Conservation (phyloP, 1,139 yeast species). For the Saccharomyces pastorianus region DNA sequence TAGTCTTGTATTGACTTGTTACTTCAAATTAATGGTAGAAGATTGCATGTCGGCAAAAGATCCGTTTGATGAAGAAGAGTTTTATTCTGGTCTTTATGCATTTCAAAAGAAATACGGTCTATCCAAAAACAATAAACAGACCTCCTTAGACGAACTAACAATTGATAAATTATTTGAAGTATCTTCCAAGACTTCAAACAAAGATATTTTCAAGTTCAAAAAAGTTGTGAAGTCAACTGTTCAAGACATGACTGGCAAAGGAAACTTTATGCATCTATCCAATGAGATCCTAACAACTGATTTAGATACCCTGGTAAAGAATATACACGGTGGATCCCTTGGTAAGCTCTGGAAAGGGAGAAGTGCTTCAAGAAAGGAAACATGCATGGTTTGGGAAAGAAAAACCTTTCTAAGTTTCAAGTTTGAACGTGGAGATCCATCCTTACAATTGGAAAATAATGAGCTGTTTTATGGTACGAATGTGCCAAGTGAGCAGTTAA, state of each 20-base stretch:
- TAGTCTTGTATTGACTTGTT: slow-evolving; percentile 60
- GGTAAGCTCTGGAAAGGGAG: slow-evolving; percentile 44
- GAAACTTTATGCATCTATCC: slow-evolving; percentile 34
- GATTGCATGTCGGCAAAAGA: slow-evolving; percentile 81
- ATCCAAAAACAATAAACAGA: slow-evolving; percentile 35
- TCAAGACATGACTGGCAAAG: slow-evolving; percentile 49
- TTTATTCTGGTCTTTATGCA: slow-evolving; percentile 51
- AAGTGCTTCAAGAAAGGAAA: slow-evolving; percentile 30
- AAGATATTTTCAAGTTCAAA: slow-evolving; percentile 54
- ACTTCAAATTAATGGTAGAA: slow-evolving; percentile 60
- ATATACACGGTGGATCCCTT: slow-evolving; percentile 40
- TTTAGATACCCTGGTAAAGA: slow-evolving; percentile 38
- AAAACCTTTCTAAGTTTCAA: slow-evolving; percentile 18
- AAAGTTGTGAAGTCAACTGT: slow-evolving; percentile 67
- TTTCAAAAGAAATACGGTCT: slow-evolving; percentile 65
- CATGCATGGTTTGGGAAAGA: slow-evolving; percentile 19
- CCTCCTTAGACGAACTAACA: slow-evolving; percentile 57
- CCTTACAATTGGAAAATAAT: slow-evolving; percentile 20
- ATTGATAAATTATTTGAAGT: slow-evolving; percentile 50
- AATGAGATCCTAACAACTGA: slow-evolving; percentile 46
- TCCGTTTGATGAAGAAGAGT: slow-evolving; percentile 67
- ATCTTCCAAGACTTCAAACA: slow-evolving; percentile 44
- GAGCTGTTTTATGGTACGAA: slow-evolving; percentile 13
- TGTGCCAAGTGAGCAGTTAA: slow-evolving; percentile 2
- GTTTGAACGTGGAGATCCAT: slow-evolving; percentile 30